Percentiles rank a stretch among this genome's conserved stretches.
These are phyloP conservation scores for Exophiala aquamarina DNA, from an alignment of 2,329 filamentous ascomycete genomes.

Conservation along the genomic window DNA sequence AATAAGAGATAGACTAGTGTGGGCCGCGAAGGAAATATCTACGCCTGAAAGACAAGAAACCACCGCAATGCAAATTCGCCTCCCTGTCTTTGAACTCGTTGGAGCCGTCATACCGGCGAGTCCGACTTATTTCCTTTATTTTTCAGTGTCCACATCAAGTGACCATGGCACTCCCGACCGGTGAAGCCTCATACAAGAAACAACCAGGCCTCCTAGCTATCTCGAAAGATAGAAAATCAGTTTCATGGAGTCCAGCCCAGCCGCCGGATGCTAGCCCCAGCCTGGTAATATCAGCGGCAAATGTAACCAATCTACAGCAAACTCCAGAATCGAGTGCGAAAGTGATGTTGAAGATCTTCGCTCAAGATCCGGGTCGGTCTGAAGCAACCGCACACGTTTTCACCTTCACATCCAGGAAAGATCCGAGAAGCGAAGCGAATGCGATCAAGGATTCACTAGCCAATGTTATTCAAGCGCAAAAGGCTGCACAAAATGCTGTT, in stretches of 20 bases:
- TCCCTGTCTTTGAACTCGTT: conserved; percentile 1
- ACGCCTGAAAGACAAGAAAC: neutral
- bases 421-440: conserved; percentile 81
- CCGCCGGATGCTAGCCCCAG: conserved; percentile 61
- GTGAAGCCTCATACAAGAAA: conserved; percentile 84
- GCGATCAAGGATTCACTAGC: conserved; percentile 80
- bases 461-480: conserved; percentile 69
- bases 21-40: neutral
- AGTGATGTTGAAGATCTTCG: conserved; percentile 91
- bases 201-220: conserved; percentile 84
- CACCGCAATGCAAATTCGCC: conserved; percentile 16
- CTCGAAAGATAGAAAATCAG: conserved; percentile 67
- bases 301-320: conserved; percentile 92
- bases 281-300: conserved; percentile 69
- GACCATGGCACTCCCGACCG: conserved; percentile 61
- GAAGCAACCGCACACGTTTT: conserved; percentile 77
- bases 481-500: conserved; percentile 48
- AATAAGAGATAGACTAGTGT: neutral
- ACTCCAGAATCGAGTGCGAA: conserved; percentile 85
- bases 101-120: conserved; percentile 4
- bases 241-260: conserved; percentile 77
- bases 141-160: neutral
- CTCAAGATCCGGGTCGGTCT: conserved; percentile 59
- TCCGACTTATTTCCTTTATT: neutral
- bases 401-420: conserved; percentile 75